Base-by-base conservation (phyloP, 2,329 filamentous ascomycete species). In the Fusarium sp. region DNA sequence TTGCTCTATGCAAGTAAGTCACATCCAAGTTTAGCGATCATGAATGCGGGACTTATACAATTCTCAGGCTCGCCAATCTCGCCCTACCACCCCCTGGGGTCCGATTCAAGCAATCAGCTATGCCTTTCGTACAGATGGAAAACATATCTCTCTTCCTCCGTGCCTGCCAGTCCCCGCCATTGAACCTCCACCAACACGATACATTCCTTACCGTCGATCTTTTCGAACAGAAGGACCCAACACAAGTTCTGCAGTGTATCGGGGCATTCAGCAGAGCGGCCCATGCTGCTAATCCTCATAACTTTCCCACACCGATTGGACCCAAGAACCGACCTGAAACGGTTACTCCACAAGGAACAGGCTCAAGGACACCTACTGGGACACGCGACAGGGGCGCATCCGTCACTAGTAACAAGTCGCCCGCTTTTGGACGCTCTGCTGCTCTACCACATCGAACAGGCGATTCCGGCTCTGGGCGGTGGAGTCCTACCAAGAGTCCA, bases 61-160 rank as follows among this genome's bases (percentile, higher is more conserved):
- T 17, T 37, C 18, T 49, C 18, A 96, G 94, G 78, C 90, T 98
- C 56, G 89, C 93, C 77, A 98, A 97, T 78, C 86, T 95, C 61
- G 92, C 89, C 35, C 82, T 92, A 40, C 92, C 93, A 30, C 89
- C 91, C 18, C 93, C 93, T 1, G 92, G 92, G 35, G 89, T 97
- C 82, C 94, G 92, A 80, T 98, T 92, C 88, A 98, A 98, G 83
- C 87, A 92, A 78, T 97, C 95, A 2, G 84, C 90, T 42, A 98
- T 98, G 95, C 96, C 96, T 1, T 99, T 99, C 80, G 95, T 98
- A 42, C 96, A 99, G 82, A 98, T 98, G 95, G 96, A 99, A 81
- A 99, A 99, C 80, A 98, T 99, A 78, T 97, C 95, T 7, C 93
- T 97, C 79, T 99, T 98, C 83, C 89, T 99, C 58, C 90, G 89